Evolutionary conservation across 2,329 filamentous ascomycete species (phyloP).

Genomic region (Pseudogymnoascus sp.): DNA sequence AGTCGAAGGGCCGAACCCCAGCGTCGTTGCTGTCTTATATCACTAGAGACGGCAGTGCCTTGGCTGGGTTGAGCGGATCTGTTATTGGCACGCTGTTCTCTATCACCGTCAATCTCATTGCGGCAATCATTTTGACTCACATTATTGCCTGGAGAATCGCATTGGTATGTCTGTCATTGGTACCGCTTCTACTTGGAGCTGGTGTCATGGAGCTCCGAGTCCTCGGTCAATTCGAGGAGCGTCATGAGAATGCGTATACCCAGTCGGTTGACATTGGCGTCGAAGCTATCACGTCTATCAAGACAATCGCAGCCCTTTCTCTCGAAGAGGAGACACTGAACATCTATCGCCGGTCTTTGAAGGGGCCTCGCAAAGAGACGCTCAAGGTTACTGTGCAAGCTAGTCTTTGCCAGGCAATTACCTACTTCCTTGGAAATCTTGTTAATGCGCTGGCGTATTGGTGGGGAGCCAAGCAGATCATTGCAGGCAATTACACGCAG

Average conservation of each 20-base stretch:
- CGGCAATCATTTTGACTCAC: constrained; percentile 61
- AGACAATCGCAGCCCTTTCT: constrained; percentile 53
- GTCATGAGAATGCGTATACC: constrained; percentile 58
- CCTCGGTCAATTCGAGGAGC: constrained; percentile 55
- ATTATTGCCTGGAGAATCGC: constrained; percentile 71
- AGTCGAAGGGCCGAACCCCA: constrained; percentile 57
- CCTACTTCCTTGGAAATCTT: constrained; percentile 55
- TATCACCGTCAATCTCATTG: constrained; percentile 60
- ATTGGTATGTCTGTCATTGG: constrained; percentile 59
- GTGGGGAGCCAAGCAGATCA: constrained; percentile 69
- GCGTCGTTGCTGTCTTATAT: constrained; percentile 59
- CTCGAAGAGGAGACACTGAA: constrained; percentile 47
- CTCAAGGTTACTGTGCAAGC: constrained; percentile 41
- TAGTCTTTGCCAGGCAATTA: constrained; percentile 54
- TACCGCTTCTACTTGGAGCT: constrained; percentile 62
- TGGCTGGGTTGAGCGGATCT: constrained; percentile 63
- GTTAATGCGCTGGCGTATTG: constrained; percentile 72
- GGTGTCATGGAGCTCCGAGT: constrained; percentile 63
- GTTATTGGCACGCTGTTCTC: constrained; percentile 64
- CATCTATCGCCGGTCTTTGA: constrained; percentile 49
- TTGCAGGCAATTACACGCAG: constrained; percentile 54
- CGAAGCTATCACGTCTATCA: constrained; percentile 60
- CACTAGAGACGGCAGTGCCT: constrained; percentile 60
- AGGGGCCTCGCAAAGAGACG: constrained; percentile 48
- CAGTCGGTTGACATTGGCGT: constrained; percentile 58